Conservation (phyloP, 371 early-diverging fungal genomes). For the Blakeslea trispora region DNA sequence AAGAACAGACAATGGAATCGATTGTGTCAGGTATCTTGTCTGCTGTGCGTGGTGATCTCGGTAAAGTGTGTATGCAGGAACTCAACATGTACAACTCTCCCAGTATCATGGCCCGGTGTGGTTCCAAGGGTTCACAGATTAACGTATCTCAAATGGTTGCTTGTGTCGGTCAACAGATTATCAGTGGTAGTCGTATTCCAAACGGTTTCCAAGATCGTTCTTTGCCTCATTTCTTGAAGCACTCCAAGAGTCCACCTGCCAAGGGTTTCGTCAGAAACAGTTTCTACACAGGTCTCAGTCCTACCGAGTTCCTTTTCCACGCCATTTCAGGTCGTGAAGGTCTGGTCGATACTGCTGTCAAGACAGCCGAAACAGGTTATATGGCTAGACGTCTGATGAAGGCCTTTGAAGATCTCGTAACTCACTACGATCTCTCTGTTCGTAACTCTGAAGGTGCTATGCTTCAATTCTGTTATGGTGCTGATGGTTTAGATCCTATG, state of each 20-base stretch:
- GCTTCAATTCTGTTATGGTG: slow-evolving; percentile 98
- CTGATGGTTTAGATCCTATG: slow-evolving; percentile 98
- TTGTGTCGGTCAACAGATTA: slow-evolving; percentile 99
- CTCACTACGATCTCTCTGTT: slow-evolving; percentile 96
- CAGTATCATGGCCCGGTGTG: slow-evolving; percentile 96
- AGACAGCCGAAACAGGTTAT: slow-evolving; percentile 99
- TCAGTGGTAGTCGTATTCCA: slow-evolving; percentile 96
- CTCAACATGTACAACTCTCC: slow-evolving; percentile 96
- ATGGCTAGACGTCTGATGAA: slow-evolving; percentile 99
- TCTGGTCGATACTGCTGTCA: slow-evolving; percentile 99
- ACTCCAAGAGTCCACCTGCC: slow-evolving; percentile 88
- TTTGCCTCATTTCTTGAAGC: slow-evolving; percentile 95
- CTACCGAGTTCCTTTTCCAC: slow-evolving; percentile 99
- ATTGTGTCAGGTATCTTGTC: slow-evolving; percentile 90
- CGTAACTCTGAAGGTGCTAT: slow-evolving; percentile 93
- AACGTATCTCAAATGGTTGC: slow-evolving; percentile 99
- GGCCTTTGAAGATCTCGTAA: slow-evolving; percentile 96
- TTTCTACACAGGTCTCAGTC: slow-evolving; percentile 96
- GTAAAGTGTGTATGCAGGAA: slow-evolving; percentile 93
- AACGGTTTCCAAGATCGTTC: slow-evolving; percentile 97
- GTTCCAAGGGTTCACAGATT: slow-evolving; percentile 79
- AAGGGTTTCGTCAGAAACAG: slow-evolving; percentile 98
- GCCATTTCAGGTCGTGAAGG: slow-evolving; percentile 99
- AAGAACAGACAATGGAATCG: slow-evolving; percentile 89
- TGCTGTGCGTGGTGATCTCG: slow-evolving; percentile 95